These are phyloP conservation scores for Cryptococcus sp. DNA, from an alignment of 1,284 basidiomycete genomes.

Conservation along the genomic window DNA sequence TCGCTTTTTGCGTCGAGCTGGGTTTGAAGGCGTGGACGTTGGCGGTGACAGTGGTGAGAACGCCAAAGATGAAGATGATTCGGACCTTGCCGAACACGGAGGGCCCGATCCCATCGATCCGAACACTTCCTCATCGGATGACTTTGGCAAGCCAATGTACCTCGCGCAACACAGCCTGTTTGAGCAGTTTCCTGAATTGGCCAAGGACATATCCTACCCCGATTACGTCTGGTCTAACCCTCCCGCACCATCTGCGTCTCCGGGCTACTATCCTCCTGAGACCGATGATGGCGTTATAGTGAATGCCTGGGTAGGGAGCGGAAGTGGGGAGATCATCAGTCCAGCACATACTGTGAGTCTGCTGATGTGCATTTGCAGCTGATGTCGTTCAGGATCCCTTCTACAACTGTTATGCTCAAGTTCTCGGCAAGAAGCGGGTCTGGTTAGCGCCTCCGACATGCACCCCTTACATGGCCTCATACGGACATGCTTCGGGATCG, in stretches of 20 bases:
- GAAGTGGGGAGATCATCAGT: constrained; percentile 62
- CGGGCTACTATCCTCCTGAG: constrained; percentile 64
- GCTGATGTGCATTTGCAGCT: constrained; percentile 3
- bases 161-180: constrained; percentile 89
- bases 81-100: constrained; percentile 32
- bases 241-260: constrained; percentile 55
- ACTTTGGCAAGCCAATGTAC: constrained; percentile 59
- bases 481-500: constrained; percentile 29
- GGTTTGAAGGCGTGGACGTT: constrained; percentile 50
- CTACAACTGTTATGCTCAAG: constrained; percentile 88
- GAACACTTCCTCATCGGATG: not conserved
- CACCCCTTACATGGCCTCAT: constrained; percentile 60
- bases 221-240: constrained; percentile 81
- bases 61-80: not conserved
- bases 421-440: constrained; percentile 84
- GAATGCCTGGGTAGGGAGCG: constrained; percentile 88
- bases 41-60: not conserved
- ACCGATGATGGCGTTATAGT: constrained; percentile 70
- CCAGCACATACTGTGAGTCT: constrained; percentile 85
- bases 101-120: not conserved
- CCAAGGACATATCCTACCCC: constrained; percentile 72
- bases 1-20: constrained; percentile 65
- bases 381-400: constrained; percentile 72
- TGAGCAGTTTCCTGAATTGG: constrained; percentile 76
- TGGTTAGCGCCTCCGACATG: constrained; percentile 80